phyloP scores from a whole-genome alignment of 177 flowering plant genomes.

The Tripterygium wilfordii region DNA sequence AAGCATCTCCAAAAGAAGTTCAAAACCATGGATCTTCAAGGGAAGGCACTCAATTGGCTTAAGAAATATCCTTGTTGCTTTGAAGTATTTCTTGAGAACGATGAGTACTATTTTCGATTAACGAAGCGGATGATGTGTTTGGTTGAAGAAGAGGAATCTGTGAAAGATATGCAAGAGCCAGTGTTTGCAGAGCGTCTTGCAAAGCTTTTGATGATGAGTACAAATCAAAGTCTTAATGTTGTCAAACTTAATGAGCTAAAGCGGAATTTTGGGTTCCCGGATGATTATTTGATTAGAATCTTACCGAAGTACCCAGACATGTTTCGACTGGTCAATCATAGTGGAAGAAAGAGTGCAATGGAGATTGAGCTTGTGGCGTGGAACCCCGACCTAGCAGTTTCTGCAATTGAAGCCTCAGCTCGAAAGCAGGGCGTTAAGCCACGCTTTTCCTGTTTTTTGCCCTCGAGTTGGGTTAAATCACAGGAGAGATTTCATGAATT shows the following conservation, averaged over 20 bases:
- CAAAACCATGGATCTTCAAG: conserved; percentile 85
- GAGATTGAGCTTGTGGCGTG: conserved; percentile 80
- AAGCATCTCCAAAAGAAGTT: conserved; percentile 74
- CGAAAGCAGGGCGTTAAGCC: conserved; percentile 38
- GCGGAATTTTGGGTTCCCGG: conserved; percentile 78
- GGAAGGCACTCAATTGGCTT: conserved; percentile 87
- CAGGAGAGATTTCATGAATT: conserved; percentile 73
- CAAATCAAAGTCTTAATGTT: conserved; percentile 59
- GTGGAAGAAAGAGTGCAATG: conserved; percentile 63
- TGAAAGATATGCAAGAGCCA: conserved; percentile 56
- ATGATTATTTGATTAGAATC: conserved; percentile 78
- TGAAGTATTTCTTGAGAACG: conserved; percentile 44
- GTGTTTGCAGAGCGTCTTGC: conserved; percentile 52
- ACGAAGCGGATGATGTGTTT: conserved; percentile 76
- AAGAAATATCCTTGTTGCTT: conserved; percentile 90
- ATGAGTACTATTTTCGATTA: conserved; percentile 47
- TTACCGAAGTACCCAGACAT: conserved; percentile 65
- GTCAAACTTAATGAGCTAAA: conserved; percentile 69
- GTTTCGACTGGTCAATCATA: conserved; percentile 60
- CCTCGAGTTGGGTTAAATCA: conserved; percentile 67
- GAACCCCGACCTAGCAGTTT: conserved; percentile 58
- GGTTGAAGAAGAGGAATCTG: conserved; percentile 76
- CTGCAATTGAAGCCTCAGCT: conserved; percentile 55
- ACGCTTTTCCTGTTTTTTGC: conserved; percentile 59
- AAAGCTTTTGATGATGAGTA: conserved; percentile 71